A percentile compares a stretch with the other conserved stretches of the same genome.
Conservation (phyloP, 176 grass and related monocot genomes). For the Lolium perenne region DNA sequence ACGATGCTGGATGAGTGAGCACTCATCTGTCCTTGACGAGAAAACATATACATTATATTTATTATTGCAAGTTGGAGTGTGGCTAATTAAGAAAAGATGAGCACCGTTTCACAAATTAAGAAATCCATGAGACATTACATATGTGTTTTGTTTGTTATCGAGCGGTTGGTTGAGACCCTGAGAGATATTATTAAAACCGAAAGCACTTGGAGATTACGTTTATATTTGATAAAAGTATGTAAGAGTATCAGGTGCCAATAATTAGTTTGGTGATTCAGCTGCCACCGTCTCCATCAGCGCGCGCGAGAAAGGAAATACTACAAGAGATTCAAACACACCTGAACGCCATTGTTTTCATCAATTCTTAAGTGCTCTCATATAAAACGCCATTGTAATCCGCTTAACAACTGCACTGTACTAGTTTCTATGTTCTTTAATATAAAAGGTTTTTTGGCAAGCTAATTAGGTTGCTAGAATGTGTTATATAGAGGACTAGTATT, state of each 20-base stretch:
- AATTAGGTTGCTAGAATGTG: no score
- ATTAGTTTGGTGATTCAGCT: conserved; percentile 39
- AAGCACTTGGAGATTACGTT: not conserved
- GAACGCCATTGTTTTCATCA: not conserved
- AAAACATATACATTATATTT: not conserved
- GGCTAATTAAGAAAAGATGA: conserved; percentile 10
- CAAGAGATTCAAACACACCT: conserved; percentile 10
- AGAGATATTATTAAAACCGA: not conserved
- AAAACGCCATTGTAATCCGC: no score
- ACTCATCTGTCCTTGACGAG: not conserved
- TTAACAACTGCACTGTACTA: no score
- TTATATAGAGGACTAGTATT: no score
- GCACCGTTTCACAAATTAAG: not conserved
- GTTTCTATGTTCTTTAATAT: no score
- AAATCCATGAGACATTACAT: not conserved
- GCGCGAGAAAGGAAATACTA: not conserved
- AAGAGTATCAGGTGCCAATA: conserved; percentile 14
- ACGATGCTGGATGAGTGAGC: not conserved
- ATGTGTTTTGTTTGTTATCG: not conserved
- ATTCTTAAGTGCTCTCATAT: no score
- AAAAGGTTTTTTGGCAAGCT: no score
- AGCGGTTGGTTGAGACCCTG: not conserved
- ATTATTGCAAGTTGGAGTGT: not conserved
- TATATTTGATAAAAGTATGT: not conserved
- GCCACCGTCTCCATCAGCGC: conserved; percentile 8